Evolutionary conservation across 1,139 yeast species (phyloP).

Genomic region (Geotrichum histeridarum): DNA sequence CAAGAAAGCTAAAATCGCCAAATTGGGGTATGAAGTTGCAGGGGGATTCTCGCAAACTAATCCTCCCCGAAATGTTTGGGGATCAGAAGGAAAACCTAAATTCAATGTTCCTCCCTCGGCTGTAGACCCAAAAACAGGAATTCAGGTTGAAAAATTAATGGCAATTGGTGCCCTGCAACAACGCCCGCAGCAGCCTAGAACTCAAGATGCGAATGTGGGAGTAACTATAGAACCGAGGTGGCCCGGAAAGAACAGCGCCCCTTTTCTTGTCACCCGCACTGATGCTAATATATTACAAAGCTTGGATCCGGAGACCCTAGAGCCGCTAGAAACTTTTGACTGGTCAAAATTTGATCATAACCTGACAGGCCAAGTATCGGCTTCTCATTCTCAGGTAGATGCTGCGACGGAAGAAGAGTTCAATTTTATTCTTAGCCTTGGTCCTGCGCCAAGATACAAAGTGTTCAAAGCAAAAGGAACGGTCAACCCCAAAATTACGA

Average conservation of each 20-base stretch:
- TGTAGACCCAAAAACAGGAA: not conserved
- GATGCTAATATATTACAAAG: conserved; percentile 20
- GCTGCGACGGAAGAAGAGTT: conserved; percentile 21
- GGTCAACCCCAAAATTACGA: conserved; percentile 9
- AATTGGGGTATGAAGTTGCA: conserved; percentile 6
- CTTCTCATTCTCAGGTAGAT: conserved; percentile 23
- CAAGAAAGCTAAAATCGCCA: conserved; percentile 16
- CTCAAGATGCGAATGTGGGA: conserved; percentile 17
- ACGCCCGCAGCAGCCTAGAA: not conserved
- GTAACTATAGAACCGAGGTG: conserved; percentile 23
- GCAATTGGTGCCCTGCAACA: conserved; percentile 3
- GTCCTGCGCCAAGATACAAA: conserved; percentile 18
- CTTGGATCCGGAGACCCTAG: conserved; percentile 20
- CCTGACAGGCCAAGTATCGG: conserved; percentile 19
- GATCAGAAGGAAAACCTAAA: conserved; percentile 8
- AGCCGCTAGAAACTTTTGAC: conserved; percentile 17
- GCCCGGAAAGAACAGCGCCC: conserved; percentile 13
- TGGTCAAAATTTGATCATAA: conserved; percentile 17
- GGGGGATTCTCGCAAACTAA: conserved; percentile 16
- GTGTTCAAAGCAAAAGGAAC: conserved; percentile 18
- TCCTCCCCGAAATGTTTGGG: conserved; percentile 16
- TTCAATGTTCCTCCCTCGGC: not conserved
- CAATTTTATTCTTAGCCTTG: conserved; percentile 20
- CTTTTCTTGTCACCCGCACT: conserved; percentile 18
- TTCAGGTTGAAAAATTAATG: not conserved